These are phyloP conservation scores for Colletotrichum musae DNA, from an alignment of 2,329 filamentous ascomycete species.

Conservation along the genomic window DNA sequence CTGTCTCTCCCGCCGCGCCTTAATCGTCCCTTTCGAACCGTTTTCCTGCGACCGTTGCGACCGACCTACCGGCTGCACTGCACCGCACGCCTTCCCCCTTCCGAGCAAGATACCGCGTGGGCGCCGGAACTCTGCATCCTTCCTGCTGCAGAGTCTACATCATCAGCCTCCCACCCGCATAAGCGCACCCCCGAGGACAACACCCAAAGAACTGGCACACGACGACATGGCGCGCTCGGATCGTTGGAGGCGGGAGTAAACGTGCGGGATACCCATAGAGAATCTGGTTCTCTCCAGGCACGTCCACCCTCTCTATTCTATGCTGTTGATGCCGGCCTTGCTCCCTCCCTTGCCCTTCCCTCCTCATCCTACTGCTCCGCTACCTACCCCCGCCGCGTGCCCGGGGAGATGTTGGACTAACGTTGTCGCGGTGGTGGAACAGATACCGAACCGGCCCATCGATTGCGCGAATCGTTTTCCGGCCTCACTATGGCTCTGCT, in stretches of 20 bases:
- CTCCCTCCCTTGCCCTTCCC: slow-evolving; percentile 8
- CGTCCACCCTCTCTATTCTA: slow-evolving; percentile 4
- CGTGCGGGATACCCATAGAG: slow-evolving; percentile 38
- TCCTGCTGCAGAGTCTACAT: slow-evolving; percentile 28
- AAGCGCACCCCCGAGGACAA: slow-evolving; percentile 9
- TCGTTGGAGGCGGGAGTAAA: slow-evolving; percentile 39
- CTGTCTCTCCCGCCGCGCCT: slow-evolving; percentile 6
- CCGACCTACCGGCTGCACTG: not conserved
- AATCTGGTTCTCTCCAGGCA: slow-evolving; percentile 38
- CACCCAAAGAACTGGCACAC: slow-evolving; percentile 17
- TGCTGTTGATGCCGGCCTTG: too few species aligned
- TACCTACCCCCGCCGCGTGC: not conserved
- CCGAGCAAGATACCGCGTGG: slow-evolving; percentile 17
- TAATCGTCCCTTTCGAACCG: not conserved
- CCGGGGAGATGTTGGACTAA: slow-evolving; percentile 24
- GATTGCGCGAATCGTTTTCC: slow-evolving; percentile 23
- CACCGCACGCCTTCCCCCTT: not conserved
- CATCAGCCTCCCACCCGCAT: slow-evolving; percentile 17
- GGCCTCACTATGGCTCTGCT: slow-evolving; percentile 72
- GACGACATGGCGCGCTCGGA: slow-evolving; percentile 41
- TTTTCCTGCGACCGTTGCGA: slow-evolving; percentile 6
- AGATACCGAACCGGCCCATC: slow-evolving; percentile 35
- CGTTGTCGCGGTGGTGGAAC: slow-evolving; percentile 17
- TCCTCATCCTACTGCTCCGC: not conserved
- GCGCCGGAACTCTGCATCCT: slow-evolving; percentile 36